Base-by-base conservation (phyloP, 257 asterid species). In the Cruciata laevipes region DNA sequence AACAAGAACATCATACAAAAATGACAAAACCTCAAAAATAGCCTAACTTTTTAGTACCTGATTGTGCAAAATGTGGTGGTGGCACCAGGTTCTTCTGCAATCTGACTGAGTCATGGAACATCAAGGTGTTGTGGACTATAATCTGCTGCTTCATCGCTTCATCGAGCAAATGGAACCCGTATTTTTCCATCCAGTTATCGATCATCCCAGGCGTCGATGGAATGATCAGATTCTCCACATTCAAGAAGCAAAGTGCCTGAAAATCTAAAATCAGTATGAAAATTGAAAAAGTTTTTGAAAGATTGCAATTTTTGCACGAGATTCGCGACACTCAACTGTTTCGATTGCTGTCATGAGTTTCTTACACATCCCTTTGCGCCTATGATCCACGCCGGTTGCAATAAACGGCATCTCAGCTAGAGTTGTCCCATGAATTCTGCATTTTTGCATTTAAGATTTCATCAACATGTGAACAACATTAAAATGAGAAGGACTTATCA, bases 391-490 rank as follows among this genome's bases (percentile, higher is more conserved):
- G 66, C 77, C 65, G 27, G 89, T 87, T 38, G 86, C 87, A 59
- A 87, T 81, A 70, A 85, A 87, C 7, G 91, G 89, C 89, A 87
- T 87, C 73, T 87, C 87, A 20, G 82, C 84, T 24, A 87, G 78
- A 55, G 66, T 81, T 64, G 80, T 79, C 62, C 86, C 95, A 70
- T 83, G 87, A 51, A 85, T 76, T 79, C 95, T 83, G 44, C 8
- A 18, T 23, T 56, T 47, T 47, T 35, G 7, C 49, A 74, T 30
- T 42, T 20, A 32, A 60, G 8, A 40, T 3, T 33, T 11, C n/a
- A 30, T 59, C 2, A n/a, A 37, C 5, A 53, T 53, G 59, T 0
- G 5, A 44, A 44, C 7, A 20, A 38, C 4, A n/a, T 25, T 24
- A 3, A 24, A 42, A 4, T 18, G 61, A 10, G 55, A 14, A 57